Evolutionary conservation across 1,284 basidiomycete species (phyloP).

Genomic region (Pseudozyma sp.): DNA sequence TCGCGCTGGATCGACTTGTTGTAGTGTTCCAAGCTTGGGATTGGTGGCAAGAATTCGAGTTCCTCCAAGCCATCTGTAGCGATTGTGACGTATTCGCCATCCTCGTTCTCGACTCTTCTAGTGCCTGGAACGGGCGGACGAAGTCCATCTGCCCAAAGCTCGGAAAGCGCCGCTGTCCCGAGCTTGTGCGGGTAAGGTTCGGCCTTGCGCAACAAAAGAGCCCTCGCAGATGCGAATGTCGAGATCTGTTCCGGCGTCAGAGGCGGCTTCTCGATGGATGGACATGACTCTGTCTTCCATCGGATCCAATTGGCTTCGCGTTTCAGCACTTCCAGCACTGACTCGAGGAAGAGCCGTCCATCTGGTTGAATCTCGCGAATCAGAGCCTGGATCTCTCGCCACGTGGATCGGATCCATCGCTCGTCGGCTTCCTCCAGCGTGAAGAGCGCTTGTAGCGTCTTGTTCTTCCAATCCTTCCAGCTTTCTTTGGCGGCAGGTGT

Average conservation of each 20-base stretch:
- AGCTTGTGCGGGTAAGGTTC: constrained; percentile 49
- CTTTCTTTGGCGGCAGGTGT: constrained; percentile 77
- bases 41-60: constrained; percentile 52
- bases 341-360: constrained; percentile 54
- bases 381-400: constrained; percentile 57
- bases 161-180: constrained; percentile 63
- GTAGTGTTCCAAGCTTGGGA: constrained; percentile 55
- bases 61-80: constrained; percentile 64
- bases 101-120: constrained; percentile 51
- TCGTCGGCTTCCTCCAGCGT: constrained; percentile 56
- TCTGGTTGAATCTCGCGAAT: constrained; percentile 58
- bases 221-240: constrained; percentile 35
- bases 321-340: constrained; percentile 53
- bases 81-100: constrained; percentile 51
- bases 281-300: constrained; percentile 65
- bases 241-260: constrained; percentile 44
- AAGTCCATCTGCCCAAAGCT: constrained; percentile 65
- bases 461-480: constrained; percentile 72
- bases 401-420: constrained; percentile 60
- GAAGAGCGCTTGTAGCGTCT: constrained; percentile 50
- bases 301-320: constrained; percentile 61
- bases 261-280: constrained; percentile 58
- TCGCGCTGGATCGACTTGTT: constrained; percentile 49
- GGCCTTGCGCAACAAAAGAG: constrained; percentile 26
- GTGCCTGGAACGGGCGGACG: constrained; percentile 37